A percentile compares a stretch with the other conserved stretches of the same genome.
Conservation (phyloP, 176 grass and related monocot species). For the Raddia guianensis region DNA sequence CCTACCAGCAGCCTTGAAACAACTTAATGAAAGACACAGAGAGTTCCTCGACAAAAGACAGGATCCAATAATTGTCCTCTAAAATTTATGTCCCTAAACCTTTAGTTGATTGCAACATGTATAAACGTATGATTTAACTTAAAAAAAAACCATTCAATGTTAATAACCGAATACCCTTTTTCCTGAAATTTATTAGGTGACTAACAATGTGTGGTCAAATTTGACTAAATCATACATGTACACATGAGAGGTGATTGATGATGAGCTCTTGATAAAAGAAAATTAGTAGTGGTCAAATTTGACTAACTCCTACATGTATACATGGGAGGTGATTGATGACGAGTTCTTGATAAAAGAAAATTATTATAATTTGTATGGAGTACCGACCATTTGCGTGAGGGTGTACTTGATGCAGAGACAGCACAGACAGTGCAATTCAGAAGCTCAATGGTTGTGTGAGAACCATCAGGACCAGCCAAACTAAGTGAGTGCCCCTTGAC, state of each 20-base stretch:
- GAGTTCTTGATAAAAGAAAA: neutral
- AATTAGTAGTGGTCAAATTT: neutral
- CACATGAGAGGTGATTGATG: neutral
- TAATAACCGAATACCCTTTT: neutral
- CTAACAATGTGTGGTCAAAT: neutral
- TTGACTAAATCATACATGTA: slow-evolving; percentile 1
- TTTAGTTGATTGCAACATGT: slow-evolving; percentile 13
- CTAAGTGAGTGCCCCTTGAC: slow-evolving; percentile 61
- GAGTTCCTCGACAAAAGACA: neutral
- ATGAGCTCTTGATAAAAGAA: neutral
- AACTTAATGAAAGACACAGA: slow-evolving; percentile 20
- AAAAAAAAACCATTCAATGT: slow-evolving; percentile 8
- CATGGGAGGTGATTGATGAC: neutral
- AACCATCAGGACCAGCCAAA: slow-evolving; percentile 69
- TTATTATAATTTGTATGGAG: neutral
- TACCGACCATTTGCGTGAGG: slow-evolving; percentile 93
- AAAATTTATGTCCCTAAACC: neutral
- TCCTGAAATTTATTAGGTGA: neutral
- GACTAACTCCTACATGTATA: neutral
- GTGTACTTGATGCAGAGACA: slow-evolving; percentile 79
- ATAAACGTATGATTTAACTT: slow-evolving; percentile 12
- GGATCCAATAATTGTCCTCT: neutral
- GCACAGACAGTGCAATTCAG: slow-evolving; percentile 60
- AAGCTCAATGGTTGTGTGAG: slow-evolving; percentile 63
- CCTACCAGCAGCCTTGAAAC: neutral